phyloP scores from a whole-genome alignment of 768 basidiomycete species.

The Agrocybe pediades region DNA sequence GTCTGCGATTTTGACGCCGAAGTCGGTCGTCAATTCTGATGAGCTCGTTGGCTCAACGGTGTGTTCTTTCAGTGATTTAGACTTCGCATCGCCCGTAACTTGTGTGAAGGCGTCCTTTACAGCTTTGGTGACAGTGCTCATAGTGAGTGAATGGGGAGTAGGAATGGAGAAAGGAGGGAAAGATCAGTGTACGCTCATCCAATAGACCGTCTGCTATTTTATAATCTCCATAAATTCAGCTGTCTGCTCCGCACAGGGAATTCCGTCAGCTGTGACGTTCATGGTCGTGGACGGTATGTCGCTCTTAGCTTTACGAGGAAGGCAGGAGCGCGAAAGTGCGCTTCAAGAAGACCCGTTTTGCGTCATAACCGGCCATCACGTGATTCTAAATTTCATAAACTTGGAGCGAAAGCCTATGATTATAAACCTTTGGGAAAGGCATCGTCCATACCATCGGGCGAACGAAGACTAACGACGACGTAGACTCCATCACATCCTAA shows the following conservation, averaged over 20 bases:
- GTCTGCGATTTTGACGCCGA: conserved; percentile 58
- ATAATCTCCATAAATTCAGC: not conserved
- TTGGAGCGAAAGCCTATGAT: too few species aligned
- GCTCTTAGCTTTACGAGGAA: not conserved
- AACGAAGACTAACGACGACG: too few species aligned
- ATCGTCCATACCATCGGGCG: too few species aligned
- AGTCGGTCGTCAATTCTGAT: conserved; percentile 59
- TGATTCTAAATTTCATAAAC: conserved; percentile 1
- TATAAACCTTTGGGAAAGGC: too few species aligned
- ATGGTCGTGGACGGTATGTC: not conserved
- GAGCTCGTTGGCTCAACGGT: conserved; percentile 26
- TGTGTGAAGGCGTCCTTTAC: too few species aligned
- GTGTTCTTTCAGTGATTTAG: too few species aligned
- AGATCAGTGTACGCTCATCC: not conserved
- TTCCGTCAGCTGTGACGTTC: conserved; percentile 23
- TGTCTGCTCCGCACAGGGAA: not conserved
- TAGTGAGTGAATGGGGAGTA: not conserved
- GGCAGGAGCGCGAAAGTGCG: not conserved
- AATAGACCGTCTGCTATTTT: conserved; percentile 3
- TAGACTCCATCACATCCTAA: too few species aligned
- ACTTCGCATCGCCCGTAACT: too few species aligned
- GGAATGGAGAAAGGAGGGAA: not conserved
- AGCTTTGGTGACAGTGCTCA: too few species aligned
- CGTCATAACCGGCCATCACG: not conserved
- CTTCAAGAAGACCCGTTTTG: not conserved